Base-by-base conservation (phyloP, 768 basidiomycete genomes). In the Rhodotorula paludigena region DNA sequence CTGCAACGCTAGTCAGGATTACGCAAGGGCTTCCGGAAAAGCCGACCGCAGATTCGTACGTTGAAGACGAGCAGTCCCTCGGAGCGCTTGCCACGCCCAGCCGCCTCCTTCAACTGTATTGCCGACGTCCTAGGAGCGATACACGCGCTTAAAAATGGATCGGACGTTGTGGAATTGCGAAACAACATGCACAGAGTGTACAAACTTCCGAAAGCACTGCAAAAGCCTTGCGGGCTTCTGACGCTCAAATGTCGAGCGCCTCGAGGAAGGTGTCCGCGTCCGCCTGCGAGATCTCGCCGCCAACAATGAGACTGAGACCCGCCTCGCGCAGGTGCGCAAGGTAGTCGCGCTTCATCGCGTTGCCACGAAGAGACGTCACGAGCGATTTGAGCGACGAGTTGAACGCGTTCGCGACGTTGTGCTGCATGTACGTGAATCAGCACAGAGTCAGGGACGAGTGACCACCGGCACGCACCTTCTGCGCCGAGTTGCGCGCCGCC, bases 401-500 rank as follows among this genome's bases (percentile, higher is more conserved):
- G 59, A 49, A 66, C 3, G 59, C 16, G 16, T n/a, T 8, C n/a
- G 23, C 20, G n/a, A 45, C 38, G 25, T 30, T 14, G 6, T 11
- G 14, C 49, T 52, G 39, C 30, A 14, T 8, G 16, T 20, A 23
- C 21, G 9, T 18, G 18, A 32, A 53, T 38, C 25, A 25, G 51
- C 3, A 21, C 48, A 1, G 28, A 33, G 44, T 30, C 10, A 11
- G 20, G 16, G 32, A 30, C 42, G 42, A 8, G 42, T 20, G 18
- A 42, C 14, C 41, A 16, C 53, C 30, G 10, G 49, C 7, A 76
- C 83, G 56, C 66, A 87, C 88, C 80, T 82, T 82, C 70, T 89
- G 77, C 33, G 85, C 88, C 7, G 84, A 83, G 59, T 83, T 81
- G 74, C 92, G 83, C 79, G 94, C 78, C 47, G 76, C 82, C 69